A percentile compares a stretch with the other conserved stretches of the same genome.
These are phyloP conservation scores for Colletotrichum liriopes DNA, from an alignment of 2,329 filamentous ascomycete species.

Conservation along the genomic window DNA sequence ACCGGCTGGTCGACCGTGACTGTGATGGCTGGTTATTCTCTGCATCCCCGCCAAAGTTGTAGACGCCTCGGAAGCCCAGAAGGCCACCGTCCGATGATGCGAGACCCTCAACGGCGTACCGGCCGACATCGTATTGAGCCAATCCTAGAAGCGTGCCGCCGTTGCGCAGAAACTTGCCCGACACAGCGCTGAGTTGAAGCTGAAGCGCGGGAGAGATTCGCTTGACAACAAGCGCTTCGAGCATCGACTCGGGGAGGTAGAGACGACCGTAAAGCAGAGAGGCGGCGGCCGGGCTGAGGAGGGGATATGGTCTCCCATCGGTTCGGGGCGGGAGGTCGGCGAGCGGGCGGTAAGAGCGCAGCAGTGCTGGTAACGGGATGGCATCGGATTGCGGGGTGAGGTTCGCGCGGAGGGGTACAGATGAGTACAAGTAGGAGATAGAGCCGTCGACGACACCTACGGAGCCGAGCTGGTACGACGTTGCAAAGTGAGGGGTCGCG, in stretches of 20 bases:
- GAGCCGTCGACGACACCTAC: conserved; percentile 95
- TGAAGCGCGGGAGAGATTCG: conserved; percentile 84
- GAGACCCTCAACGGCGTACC: conserved; percentile 90
- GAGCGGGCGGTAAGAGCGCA: conserved; percentile 87
- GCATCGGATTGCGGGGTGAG: conserved; percentile 78
- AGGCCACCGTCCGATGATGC: conserved; percentile 94
- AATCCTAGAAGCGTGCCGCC: conserved; percentile 83
- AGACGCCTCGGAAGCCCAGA: conserved; percentile 88
- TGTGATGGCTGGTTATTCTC: conserved; percentile 46
- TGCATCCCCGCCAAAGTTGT: conserved; percentile 90
- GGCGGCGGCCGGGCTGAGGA: conserved; percentile 53
- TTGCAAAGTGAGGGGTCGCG: conserved; percentile 92
- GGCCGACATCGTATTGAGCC: conserved; percentile 86
- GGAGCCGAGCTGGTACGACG: conserved; percentile 91
- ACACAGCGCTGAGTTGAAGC: conserved; percentile 85
- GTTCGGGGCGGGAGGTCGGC: conserved; percentile 68
- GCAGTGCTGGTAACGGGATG: conserved; percentile 83
- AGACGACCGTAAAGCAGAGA: conserved; percentile 83
- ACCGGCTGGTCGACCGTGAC: conserved; percentile 41
- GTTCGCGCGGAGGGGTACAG: conserved; percentile 79
- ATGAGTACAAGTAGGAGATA: conserved; percentile 97
- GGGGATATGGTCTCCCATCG: conserved; percentile 10
- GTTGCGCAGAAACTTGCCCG: conserved; percentile 78
- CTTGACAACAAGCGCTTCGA: conserved; percentile 89
- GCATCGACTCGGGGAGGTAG: conserved; percentile 86